phyloP scores from a whole-genome alignment of 352 stramenopile species.

The Blastocystis sp. region DNA sequence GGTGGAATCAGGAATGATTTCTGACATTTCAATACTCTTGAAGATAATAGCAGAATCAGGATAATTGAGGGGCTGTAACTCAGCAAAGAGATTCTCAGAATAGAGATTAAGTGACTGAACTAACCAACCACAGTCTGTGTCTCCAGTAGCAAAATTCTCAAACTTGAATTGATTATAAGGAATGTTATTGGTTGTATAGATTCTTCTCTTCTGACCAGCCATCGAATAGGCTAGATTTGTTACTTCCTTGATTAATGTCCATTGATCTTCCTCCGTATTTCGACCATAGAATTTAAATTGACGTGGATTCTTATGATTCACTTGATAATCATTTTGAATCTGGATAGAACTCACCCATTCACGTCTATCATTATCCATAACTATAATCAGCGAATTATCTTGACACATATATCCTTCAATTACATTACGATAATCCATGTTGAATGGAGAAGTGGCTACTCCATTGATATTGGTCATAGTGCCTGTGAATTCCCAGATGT shows the following conservation, averaged over 20 bases:
- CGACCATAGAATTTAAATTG: not conserved
- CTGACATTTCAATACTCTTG: conserved; percentile 8
- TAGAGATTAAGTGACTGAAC: not conserved
- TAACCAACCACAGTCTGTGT: not conserved
- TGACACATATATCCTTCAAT: not conserved
- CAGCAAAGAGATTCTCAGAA: not conserved
- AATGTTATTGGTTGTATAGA: not conserved
- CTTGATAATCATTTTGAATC: not conserved
- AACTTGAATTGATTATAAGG: conserved; percentile 47
- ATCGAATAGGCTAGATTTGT: not conserved
- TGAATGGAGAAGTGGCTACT: not conserved
- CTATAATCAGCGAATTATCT: not conserved
- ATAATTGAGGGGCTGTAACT: not conserved
- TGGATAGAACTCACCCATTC: conserved; percentile 1
- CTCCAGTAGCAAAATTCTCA: not conserved
- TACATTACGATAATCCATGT: not conserved
- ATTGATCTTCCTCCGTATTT: not conserved
- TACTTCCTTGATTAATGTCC: not conserved
- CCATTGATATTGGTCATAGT: not conserved
- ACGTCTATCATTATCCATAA: not conserved
- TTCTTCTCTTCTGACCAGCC: not conserved
- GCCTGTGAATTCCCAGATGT: not conserved
- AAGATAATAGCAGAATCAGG: not conserved
- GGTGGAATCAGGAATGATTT: not conserved
- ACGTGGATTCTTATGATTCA: not conserved